phyloP scores from a whole-genome alignment of 345 rosid species.

The Eucalyptus guilfoylei region DNA sequence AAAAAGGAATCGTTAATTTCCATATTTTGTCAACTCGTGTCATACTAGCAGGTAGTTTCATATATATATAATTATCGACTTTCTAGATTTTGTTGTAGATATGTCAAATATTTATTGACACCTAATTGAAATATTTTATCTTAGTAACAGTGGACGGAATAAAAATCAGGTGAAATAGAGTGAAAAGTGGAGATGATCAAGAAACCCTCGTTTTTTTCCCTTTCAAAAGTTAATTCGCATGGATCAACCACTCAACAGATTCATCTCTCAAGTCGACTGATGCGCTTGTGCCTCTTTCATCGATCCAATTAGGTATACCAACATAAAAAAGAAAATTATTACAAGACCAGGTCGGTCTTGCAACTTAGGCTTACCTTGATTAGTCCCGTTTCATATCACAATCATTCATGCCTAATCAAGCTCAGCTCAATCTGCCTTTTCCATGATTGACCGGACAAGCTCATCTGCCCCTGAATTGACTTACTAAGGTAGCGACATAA shows the following conservation, averaged over 20 bases:
- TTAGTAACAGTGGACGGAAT: background rate
- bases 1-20: background rate
- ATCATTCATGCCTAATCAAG: background rate
- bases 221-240: background rate
- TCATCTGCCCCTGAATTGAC: background rate
- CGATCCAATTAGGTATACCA: background rate
- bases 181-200: background rate
- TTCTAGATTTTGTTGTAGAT: background rate
- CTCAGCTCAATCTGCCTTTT: background rate
- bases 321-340: background rate
- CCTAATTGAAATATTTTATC: background rate
- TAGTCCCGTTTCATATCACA: background rate
- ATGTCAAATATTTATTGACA: background rate
- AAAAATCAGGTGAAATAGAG: background rate
- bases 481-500: background rate
- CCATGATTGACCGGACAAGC: background rate
- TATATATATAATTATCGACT: background rate
- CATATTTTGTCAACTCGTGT: background rate
- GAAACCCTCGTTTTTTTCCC: background rate
- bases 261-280: background rate
- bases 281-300: background rate
- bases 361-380: background rate
- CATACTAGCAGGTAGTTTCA: background rate
- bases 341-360: background rate
- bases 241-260: background rate